A percentile compares a stretch with the other conserved stretches of the same genome.
phyloP scores from a whole-genome alignment of 2,329 filamentous ascomycete species.

The Fulvia fulva region DNA sequence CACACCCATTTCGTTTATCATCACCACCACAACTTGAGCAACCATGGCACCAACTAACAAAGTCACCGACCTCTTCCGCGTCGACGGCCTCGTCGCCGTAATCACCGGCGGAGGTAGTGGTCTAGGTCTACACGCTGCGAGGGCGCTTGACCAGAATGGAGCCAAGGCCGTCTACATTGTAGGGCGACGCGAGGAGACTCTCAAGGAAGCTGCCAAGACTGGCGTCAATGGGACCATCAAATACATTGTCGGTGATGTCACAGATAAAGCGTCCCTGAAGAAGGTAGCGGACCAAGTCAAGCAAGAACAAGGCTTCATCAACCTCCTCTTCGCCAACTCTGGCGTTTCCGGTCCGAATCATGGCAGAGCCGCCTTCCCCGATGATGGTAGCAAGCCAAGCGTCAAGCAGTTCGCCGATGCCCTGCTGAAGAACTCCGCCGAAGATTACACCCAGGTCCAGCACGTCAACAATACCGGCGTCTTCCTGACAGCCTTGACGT shows the following conservation, averaged over 20 bases:
- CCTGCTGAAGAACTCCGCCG: slow-evolving; percentile 23
- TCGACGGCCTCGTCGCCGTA: slow-evolving; percentile 50
- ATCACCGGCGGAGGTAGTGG: slow-evolving; percentile 54
- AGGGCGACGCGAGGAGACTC: slow-evolving; percentile 45
- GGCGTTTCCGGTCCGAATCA: slow-evolving; percentile 29
- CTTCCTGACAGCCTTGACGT: slow-evolving; percentile 39
- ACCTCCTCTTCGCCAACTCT: slow-evolving; percentile 36
- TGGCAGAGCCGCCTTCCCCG: slow-evolving; percentile 5
- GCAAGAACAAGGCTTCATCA: slow-evolving; percentile 35
- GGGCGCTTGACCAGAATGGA: slow-evolving; percentile 43
- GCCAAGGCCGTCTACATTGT: slow-evolving; percentile 53
- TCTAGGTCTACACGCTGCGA: slow-evolving; percentile 45
- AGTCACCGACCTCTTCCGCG: slow-evolving; percentile 39
- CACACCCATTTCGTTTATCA: neutral
- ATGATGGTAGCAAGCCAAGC: slow-evolving; percentile 15
- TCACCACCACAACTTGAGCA: neutral
- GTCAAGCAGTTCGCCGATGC: slow-evolving; percentile 20
- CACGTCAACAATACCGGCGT: slow-evolving; percentile 38
- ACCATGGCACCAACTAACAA: slow-evolving; percentile 17
- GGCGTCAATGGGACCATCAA: slow-evolving; percentile 39
- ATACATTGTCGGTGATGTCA: slow-evolving; percentile 44
- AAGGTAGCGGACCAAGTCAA: slow-evolving; percentile 38
- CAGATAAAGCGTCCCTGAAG: slow-evolving; percentile 40
- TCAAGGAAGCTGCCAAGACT: slow-evolving; percentile 43
- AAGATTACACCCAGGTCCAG: slow-evolving; percentile 34